phyloP scores from a whole-genome alignment of 495 filamentous ascomycete species.

The Tuber indicum region DNA sequence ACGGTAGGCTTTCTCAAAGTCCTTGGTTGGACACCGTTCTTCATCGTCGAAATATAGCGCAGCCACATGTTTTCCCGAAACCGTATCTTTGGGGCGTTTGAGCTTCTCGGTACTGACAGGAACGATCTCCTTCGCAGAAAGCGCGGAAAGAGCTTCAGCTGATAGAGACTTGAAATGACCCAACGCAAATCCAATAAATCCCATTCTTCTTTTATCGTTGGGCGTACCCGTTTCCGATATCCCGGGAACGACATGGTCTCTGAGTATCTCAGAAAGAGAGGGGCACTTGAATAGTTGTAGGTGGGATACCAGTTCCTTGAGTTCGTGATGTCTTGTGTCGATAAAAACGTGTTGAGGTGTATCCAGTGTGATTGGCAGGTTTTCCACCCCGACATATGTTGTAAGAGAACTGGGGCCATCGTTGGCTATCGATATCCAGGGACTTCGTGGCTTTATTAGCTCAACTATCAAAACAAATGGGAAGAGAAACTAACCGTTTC shows the following conservation, averaged over 20 bases:
- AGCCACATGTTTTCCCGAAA: slow-evolving; percentile 1
- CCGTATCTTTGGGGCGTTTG: slow-evolving; percentile 16
- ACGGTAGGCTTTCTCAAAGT: slow-evolving; percentile 10
- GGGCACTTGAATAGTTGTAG: slow-evolving; percentile 19
- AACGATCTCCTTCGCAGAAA: slow-evolving; percentile 34
- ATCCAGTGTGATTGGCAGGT: slow-evolving; percentile 16
- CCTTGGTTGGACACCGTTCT: slow-evolving; percentile 8
- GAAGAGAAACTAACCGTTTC: slow-evolving; percentile 5
- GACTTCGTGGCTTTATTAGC: slow-evolving; percentile 10
- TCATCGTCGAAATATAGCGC: slow-evolving; percentile 34
- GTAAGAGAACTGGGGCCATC: not conserved
- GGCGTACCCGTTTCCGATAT: slow-evolving; percentile 11
- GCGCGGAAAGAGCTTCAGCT: not conserved
- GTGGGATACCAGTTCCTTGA: slow-evolving; percentile 5
- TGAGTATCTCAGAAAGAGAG: slow-evolving; percentile 17
- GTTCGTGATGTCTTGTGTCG: slow-evolving; percentile 17
- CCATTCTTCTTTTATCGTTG: slow-evolving; percentile 14
- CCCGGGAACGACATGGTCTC: slow-evolving; percentile 24
- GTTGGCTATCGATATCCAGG: slow-evolving; percentile 22
- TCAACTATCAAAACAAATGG: not conserved
- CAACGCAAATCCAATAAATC: slow-evolving; percentile 19
- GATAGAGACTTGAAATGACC: slow-evolving; percentile 6
- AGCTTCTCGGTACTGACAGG: slow-evolving; percentile 20
- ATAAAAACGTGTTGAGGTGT: slow-evolving; percentile 28
- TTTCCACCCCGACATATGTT: slow-evolving; percentile 20